Evolutionary conservation across 2,329 filamentous ascomycete species (phyloP), one percentile per base, ranked within the genome.

Genomic region (Colletotrichum sp.): DNA sequence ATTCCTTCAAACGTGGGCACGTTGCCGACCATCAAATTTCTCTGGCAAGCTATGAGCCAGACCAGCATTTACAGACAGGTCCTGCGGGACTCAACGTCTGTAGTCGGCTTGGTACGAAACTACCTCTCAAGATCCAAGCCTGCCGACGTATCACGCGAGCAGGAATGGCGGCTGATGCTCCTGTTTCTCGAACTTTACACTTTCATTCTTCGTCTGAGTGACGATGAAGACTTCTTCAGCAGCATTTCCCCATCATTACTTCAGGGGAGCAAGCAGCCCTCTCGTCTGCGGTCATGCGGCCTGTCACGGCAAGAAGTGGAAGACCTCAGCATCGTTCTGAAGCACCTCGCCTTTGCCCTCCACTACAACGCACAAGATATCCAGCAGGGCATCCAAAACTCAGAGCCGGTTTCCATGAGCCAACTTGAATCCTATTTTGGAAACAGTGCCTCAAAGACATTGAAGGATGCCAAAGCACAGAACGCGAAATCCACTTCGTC

Each of bases 111-210:
- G 32, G 76, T 85, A 12, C 79, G 81, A 30, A 78, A 77, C 63
- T 83, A 83, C 44, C 76, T 79, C 30, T 77, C 77, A 13, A 74
- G 71, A 59, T 66, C 72, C 62, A 83, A 39, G 81, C 84, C 69
- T 10, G 34, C 55, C 18, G 60, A 70, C 18, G 57, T 68, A 10
- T 55, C 82, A 70, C 88, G 82, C 84, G 88, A 85, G 85, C 90
- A 93, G 79, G 95, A 99, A 82, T 99, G 97, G 97, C 93, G 94
- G 21, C 93, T 97, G 2, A 92, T 98, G 57, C 88, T 99, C 0
- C 90, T 99, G 1, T 99, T 99, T 82, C 89, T 99, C 8, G 97
- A 99, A 80, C 90, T 99, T 1, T 99, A 98, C 82, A 95, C 94
- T 3, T 99, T 99, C 82, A 92, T 98, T 4, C 88, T 99, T 15